These are phyloP conservation scores for Nigrospora oryzae DNA, from an alignment of 2,329 filamentous ascomycete genomes.

Conservation along the genomic window DNA sequence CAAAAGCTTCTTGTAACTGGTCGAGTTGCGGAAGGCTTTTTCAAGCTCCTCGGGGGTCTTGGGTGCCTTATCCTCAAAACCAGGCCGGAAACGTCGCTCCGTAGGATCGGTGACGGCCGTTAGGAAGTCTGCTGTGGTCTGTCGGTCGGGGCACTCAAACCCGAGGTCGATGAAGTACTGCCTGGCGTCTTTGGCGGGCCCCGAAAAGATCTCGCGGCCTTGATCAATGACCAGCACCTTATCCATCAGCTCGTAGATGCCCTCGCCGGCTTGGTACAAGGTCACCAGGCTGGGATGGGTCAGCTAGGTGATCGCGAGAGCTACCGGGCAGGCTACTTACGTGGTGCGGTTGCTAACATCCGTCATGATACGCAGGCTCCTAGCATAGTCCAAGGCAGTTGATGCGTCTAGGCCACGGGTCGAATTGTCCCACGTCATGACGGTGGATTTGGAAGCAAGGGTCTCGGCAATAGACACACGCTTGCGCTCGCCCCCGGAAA, in stretches of 20 bases:
- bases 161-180: slow-evolving; percentile 60
- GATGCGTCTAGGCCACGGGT: slow-evolving; percentile 74
- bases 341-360: slow-evolving; percentile 59
- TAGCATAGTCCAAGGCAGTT: slow-evolving; percentile 70
- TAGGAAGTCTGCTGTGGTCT: slow-evolving; percentile 72
- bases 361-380: slow-evolving; percentile 63
- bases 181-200: slow-evolving; percentile 51
- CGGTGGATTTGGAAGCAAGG: slow-evolving; percentile 62
- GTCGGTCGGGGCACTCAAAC: slow-evolving; percentile 46
- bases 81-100: slow-evolving; percentile 59
- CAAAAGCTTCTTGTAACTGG: slow-evolving; percentile 50
- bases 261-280: slow-evolving; percentile 34
- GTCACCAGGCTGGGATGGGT: slow-evolving; percentile 9
- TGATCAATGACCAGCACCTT: slow-evolving; percentile 72
- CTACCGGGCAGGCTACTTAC: slow-evolving; percentile 39
- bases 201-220: slow-evolving; percentile 56
- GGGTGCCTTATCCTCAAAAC: slow-evolving; percentile 57
- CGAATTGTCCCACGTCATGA: slow-evolving; percentile 74
- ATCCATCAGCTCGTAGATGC: slow-evolving; percentile 52
- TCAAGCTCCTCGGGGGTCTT: slow-evolving; percentile 61
- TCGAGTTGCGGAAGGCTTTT: slow-evolving; percentile 55
- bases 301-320: slow-evolving; percentile 37
- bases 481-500: slow-evolving; percentile 74
- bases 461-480: slow-evolving; percentile 74
- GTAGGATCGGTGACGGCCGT: slow-evolving; percentile 67